These are phyloP conservation scores for Polytolypa hystricis DNA, from an alignment of 2,329 filamentous ascomycete genomes.

Conservation along the genomic window DNA sequence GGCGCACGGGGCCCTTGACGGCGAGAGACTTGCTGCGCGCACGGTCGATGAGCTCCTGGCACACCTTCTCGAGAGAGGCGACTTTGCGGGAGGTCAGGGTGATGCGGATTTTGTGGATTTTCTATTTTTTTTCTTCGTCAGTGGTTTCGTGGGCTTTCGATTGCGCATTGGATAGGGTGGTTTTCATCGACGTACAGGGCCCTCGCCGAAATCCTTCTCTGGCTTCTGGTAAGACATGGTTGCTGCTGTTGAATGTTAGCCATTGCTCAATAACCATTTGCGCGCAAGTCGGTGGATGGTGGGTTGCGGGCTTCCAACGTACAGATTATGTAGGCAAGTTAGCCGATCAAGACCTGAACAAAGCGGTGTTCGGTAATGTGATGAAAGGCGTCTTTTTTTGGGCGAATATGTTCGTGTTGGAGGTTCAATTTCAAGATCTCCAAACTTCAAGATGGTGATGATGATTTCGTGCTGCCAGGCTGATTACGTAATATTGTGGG, in stretches of 20 bases:
- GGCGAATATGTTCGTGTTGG: not conserved
- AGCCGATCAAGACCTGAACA: slow-evolving; percentile 74
- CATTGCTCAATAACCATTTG: too few species aligned
- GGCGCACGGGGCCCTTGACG: slow-evolving; percentile 95
- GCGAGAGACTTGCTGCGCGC: slow-evolving; percentile 97
- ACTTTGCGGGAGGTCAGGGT: slow-evolving; percentile 95
- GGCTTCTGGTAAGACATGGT: slow-evolving; percentile 91
- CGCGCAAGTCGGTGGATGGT: not conserved
- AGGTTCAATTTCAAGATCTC: not conserved
- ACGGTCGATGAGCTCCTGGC: slow-evolving; percentile 94
- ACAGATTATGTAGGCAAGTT: slow-evolving; percentile 10
- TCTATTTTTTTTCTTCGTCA: slow-evolving; percentile 36
- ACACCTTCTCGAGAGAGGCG: slow-evolving; percentile 92
- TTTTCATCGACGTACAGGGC: slow-evolving; percentile 51
- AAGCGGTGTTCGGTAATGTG: slow-evolving; percentile 65
- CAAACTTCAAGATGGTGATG: too few species aligned
- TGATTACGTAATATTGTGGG: slow-evolving; percentile 6
- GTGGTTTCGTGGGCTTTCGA: not conserved
- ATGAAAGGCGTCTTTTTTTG: slow-evolving; percentile 46
- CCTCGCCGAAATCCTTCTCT: slow-evolving; percentile 88
- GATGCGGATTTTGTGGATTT: slow-evolving; percentile 97
- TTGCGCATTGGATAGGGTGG: not conserved
- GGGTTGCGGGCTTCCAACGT: not conserved
- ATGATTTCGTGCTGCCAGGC: too few species aligned
- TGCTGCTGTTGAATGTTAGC: slow-evolving; percentile 20